Conservation (phyloP, 2,329 filamentous ascomycete genomes). For the Coniochaeta pulveracea region DNA sequence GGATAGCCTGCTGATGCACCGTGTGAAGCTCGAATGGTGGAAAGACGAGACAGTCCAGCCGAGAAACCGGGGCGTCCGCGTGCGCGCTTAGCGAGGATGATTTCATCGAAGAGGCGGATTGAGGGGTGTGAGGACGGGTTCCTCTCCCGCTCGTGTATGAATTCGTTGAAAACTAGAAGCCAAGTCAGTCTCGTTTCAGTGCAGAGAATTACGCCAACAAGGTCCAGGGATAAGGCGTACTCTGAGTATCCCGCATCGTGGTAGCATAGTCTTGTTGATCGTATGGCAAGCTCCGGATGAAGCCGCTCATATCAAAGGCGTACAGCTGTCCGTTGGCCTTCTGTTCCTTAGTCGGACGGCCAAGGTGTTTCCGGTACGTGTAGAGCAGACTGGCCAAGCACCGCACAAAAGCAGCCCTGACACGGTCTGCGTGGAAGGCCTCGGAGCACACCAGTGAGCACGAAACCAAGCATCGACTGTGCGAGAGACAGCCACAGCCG, state of each 20-base stretch:
- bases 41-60: constrained; percentile 50
- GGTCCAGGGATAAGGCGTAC: constrained; percentile 32
- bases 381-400: constrained; percentile 56
- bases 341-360: constrained; percentile 47
- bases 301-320: constrained; percentile 54
- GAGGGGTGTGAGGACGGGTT: constrained; percentile 48
- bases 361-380: constrained; percentile 53
- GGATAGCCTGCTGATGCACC: constrained; percentile 31
- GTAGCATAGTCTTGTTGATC: constrained; percentile 54
- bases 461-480: constrained; percentile 49
- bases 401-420: constrained; percentile 52
- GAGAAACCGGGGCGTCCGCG: constrained; percentile 56
- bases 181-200: constrained; percentile 8
- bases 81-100: constrained; percentile 67
- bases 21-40: constrained; percentile 46
- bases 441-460: constrained; percentile 53
- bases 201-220: neutral
- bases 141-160: constrained; percentile 71
- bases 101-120: constrained; percentile 72
- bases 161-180: constrained; percentile 60
- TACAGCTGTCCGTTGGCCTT: constrained; percentile 49
- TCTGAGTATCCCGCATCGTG: constrained; percentile 57
- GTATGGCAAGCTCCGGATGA: constrained; percentile 51
- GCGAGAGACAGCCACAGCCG: constrained; percentile 47
- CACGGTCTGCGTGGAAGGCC: constrained; percentile 50